Percentiles rank a stretch among this genome's conserved stretches.
Evolutionary conservation across 1,284 basidiomycete species (phyloP).

Genomic region (Ceratobasidium sp.): DNA sequence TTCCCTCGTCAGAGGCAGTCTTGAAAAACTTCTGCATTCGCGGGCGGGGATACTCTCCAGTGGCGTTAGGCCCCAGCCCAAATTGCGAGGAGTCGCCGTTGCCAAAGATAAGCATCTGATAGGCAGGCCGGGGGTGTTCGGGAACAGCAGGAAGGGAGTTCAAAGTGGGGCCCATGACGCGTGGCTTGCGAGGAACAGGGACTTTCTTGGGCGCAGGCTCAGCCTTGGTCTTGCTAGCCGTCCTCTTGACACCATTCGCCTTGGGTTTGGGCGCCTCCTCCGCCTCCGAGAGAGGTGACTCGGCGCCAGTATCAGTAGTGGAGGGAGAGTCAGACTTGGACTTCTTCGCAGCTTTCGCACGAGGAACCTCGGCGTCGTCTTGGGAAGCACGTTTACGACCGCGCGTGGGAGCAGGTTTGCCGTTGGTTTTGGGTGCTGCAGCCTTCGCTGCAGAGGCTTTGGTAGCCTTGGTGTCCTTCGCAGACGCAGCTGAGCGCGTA

Average conservation of each 20-base stretch:
- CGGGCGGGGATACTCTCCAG: constrained; percentile 60
- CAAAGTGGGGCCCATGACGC: constrained; percentile 35
- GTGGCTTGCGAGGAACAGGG: constrained; percentile 12
- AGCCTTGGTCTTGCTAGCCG: constrained; percentile 4
- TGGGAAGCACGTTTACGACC: constrained; percentile 32
- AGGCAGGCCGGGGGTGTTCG: constrained; percentile 48
- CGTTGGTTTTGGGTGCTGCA: constrained; percentile 21
- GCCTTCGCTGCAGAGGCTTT: constrained; percentile 9
- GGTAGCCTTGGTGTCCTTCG: constrained; percentile 6
- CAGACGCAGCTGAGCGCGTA: neutral
- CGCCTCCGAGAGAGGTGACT: constrained; percentile 17
- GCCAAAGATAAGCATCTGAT: constrained; percentile 60
- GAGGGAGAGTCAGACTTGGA: constrained; percentile 18
- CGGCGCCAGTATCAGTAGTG: neutral
- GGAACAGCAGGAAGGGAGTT: constrained; percentile 46
- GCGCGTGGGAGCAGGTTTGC: constrained; percentile 33
- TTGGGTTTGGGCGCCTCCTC: constrained; percentile 15
- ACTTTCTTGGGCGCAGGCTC: constrained; percentile 4
- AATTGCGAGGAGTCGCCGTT: constrained; percentile 62
- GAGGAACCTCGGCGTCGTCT: neutral
- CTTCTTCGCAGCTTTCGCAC: constrained; percentile 28
- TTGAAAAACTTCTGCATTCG: constrained; percentile 59
- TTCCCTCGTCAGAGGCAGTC: constrained; percentile 53
- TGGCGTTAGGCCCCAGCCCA: constrained; percentile 59
- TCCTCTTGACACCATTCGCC: constrained; percentile 37